Base-by-base conservation (phyloP, 1,139 yeast species). In the Candida glucosophila region DNA sequence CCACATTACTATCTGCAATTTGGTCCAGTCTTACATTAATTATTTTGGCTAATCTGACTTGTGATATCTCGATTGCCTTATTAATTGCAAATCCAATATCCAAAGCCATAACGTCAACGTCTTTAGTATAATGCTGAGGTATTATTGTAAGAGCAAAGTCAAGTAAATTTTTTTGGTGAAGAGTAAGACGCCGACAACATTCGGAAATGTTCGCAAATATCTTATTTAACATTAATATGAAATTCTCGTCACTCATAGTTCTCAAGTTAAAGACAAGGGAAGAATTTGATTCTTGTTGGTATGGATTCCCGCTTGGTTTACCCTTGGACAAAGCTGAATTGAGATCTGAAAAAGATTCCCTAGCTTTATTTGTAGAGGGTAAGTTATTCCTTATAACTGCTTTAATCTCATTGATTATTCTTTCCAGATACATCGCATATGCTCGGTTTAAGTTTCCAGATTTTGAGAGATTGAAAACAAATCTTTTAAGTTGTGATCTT, bases 11-110 rank as follows among this genome's bases (percentile, higher is more conserved):
- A 22, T 65, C 70, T 0, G 83, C 71, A 9, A 75, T 75, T 35
- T 80, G 74, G 26, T 77, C 86, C 47, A 77, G 73, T 33, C 97
- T 66, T 5, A 83, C 94, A 32, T 75, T 72, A 12, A 88, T 64
- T 11, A 90, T 71, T 42, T 82, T 83, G 16, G 86, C 79, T 52
- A 88, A 61, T 32, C 97, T 64, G 3, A 73, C 58, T 43, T 88
- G 95, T 2, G 90, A 67, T 22, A 78, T 64, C 33, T 77, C 79
- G 6, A 85, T 78, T 2, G 85, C 76, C 30, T 69, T 73, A 35
- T 71, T 69, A 15, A 79, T 67, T 4, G 80, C 62, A 15, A 55
- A 53, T 1, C 81, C 66, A 12, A 79, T 73, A 47, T 80, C 92
- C 30, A 80, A 49, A n/a, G 75, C 65, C 60, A 75, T 65, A 4